Base-by-base conservation (phyloP, 805 yeast species). In the Torulaspora franciscae region DNA sequence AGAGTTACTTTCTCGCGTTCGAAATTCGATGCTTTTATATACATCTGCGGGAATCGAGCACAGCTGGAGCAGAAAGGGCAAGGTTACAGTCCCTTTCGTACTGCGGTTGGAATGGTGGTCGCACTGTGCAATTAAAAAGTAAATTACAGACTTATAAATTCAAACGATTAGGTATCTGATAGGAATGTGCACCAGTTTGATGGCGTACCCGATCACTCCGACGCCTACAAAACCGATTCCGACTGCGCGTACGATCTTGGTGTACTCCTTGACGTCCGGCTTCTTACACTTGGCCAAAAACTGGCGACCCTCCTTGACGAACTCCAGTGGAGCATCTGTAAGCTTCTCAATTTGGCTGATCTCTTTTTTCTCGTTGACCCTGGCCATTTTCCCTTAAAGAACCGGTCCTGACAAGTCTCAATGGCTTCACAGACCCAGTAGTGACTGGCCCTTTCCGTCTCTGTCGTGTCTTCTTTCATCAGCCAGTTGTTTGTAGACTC, bases 151-250 rank as follows among this genome's bases (percentile, higher is more conserved):
- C 30, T 4, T 17, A 30, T 13, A 13, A 13, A 24, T 32, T 75
- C 75, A 89, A 57, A 89, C 96, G 71, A 90, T 87, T 73, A 88
- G 81, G 72, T 88, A 90, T 76, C 96, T 85, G 73, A 90, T 88
- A 65, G 97, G 97, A 62, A 90, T 90, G 72, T 90, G 97, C 59
- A 90, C 72, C 65, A 91, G 79, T 73, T 91, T 91, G 71, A 93
- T 93, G 62, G 83, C 85, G 72, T 89, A 91, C 47, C 99, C 99
- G 62, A 93, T 95, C 60, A 87, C 84, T 64, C 99, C 99, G 90
- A 91, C 93, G 80, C 91, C 91, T 58, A 91, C 74, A 71, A 91
- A 91, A 56, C 99, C 99, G 52, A 90, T 76, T 60, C 98, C 98
- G 42, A 91, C 98, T 42, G 97, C 97, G 70, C 93, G 85, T 53